A percentile compares a stretch with the other conserved stretches of the same genome.
Evolutionary conservation across 202 grass and related monocot species (phyloP).

Genomic region (Schoenoplectus tabernaemontani): DNA sequence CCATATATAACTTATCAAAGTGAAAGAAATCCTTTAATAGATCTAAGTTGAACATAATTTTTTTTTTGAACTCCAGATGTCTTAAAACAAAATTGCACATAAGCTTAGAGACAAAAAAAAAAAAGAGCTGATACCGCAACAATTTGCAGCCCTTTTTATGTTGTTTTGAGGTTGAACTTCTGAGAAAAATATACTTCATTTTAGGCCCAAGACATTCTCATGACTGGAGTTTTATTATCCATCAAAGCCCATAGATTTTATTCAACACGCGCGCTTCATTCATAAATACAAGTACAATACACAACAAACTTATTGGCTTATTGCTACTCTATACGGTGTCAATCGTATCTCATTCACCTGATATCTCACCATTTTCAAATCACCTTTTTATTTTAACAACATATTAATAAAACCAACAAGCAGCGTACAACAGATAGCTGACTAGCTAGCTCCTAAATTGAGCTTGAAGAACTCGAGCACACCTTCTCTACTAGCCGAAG

Average conservation of each 20-base stretch:
- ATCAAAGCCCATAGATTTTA: background rate
- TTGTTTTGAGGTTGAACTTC: no score
- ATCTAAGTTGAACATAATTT: no score
- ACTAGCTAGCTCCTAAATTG: background rate
- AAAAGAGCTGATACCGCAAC: no score
- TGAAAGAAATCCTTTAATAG: no score
- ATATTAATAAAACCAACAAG: background rate
- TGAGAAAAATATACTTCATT: no score
- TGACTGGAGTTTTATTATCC: background rate
- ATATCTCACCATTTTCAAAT: no score
- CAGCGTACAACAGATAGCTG: background rate
- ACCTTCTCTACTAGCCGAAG: conserved; percentile 16
- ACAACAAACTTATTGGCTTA: background rate
- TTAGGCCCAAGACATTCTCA: background rate
- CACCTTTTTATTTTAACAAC: background rate
- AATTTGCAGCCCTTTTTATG: no score
- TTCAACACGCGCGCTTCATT: background rate
- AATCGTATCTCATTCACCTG: background rate
- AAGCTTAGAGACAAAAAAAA: no score
- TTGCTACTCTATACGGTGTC: background rate
- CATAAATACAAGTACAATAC: background rate
- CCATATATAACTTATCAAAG: no score
- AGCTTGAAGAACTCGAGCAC: conserved; percentile 33
- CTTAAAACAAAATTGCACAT: no score
- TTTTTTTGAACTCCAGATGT: no score